These are phyloP conservation scores for Pichia paraexigua DNA, from an alignment of 805 yeast genomes.

Conservation along the genomic window DNA sequence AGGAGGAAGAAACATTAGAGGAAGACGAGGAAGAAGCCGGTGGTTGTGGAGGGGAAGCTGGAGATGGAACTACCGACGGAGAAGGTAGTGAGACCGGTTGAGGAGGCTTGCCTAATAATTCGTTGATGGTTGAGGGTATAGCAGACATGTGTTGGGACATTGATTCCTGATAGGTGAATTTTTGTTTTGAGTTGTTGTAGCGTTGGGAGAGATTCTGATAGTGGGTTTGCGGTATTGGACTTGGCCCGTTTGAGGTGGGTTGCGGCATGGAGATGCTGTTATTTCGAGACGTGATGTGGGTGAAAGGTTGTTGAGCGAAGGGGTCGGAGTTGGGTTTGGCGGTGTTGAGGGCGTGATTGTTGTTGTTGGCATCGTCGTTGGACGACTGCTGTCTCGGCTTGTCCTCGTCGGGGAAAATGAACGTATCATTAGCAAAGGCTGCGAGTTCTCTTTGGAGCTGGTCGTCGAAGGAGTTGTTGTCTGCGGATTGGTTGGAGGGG, in stretches of 20 bases:
- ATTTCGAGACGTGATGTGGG: slow-evolving; percentile 9
- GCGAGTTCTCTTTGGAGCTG: slow-evolving; percentile 58
- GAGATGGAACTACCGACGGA: no score
- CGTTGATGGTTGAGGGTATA: slow-evolving; percentile 30
- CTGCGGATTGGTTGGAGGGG: slow-evolving; percentile 18
- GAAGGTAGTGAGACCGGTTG: no score
- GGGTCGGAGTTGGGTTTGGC: background rate
- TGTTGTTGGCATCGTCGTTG: background rate
- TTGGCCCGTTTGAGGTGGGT: background rate
- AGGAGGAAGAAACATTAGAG: no score
- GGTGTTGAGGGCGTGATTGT: no score
- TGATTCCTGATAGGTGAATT: slow-evolving; percentile 12
- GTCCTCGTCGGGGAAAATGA: slow-evolving; percentile 76
- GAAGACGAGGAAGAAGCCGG: background rate
- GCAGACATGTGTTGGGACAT: slow-evolving; percentile 6
- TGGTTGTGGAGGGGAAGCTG: background rate
- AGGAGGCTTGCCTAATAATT: slow-evolving; percentile 4
- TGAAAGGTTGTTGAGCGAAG: slow-evolving; percentile 10
- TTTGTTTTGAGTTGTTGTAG: slow-evolving; percentile 11
- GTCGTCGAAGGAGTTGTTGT: slow-evolving; percentile 37
- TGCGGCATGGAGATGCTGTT: background rate
- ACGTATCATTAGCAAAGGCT: slow-evolving; percentile 76
- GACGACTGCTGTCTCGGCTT: slow-evolving; percentile 36
- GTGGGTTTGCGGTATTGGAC: slow-evolving; percentile 6
- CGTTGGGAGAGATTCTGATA: slow-evolving; percentile 13